Evolutionary conservation across 75 land plant genomes (phyloP).

Genomic region (Cryptomeria japonica): DNA sequence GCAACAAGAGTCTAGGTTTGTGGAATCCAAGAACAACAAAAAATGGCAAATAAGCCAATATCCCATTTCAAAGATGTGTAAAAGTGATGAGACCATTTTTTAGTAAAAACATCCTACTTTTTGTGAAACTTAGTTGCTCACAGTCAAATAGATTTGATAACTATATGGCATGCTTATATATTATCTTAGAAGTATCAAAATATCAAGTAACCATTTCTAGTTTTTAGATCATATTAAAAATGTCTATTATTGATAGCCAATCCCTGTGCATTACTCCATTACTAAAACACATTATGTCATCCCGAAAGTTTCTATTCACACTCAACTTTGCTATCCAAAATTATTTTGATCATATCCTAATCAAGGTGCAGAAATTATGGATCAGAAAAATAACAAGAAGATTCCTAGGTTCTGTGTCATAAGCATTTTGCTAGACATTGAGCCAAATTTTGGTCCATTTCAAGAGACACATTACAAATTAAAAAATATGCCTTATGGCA

Average conservation of each 20-base stretch:
- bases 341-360: not conserved
- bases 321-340: not conserved
- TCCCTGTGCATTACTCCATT: too few relatives aligned
- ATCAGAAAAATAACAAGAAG: too few relatives aligned
- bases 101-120: not conserved
- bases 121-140: not conserved
- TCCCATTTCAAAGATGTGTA: not conserved
- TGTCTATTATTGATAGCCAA: not conserved
- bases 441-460: too few relatives aligned
- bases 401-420: not conserved
- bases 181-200: not conserved
- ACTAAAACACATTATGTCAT: not conserved
- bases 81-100: not conserved
- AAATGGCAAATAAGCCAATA: too few relatives aligned
- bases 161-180: too few relatives aligned
- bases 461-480: too few relatives aligned
- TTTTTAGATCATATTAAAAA: too few relatives aligned
- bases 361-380: not conserved
- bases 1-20: too few relatives aligned
- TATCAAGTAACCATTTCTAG: not conserved
- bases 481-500: too few relatives aligned
- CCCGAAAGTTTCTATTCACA: not conserved
- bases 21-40: too few relatives aligned
- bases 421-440: not conserved
- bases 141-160: too few relatives aligned